Evolutionary conservation across 345 rosid species (phyloP), one percentile per base, ranked within the genome.

Genomic region (Gossypium thurberi): DNA sequence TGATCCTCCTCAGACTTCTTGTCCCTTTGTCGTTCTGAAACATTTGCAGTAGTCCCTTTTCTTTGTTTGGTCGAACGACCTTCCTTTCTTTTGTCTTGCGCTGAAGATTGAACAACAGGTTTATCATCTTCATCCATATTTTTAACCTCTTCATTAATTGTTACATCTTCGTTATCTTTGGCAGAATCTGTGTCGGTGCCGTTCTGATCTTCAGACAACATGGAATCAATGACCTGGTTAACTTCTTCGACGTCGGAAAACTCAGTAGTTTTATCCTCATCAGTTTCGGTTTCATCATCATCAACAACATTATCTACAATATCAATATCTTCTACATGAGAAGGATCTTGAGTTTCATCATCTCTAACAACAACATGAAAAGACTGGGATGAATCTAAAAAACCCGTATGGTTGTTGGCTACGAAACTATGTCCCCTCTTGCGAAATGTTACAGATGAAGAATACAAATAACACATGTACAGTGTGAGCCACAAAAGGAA

Each of bases 401-500:
- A 10, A 14, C 9, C 61, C 12, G 25, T 74, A 20, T 52, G 12
- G 52, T 78, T 75, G 65, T 70, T 75, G 60, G 50, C 75, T 51
- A 78, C 77, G 51, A 78, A 73, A 72, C 63, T 69, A 69, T 60
- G 76, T 13, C 79, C 80, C 50, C 55, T 79, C 62, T 78, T 70
- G 61, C 73, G 75, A 46, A 70, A 74, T 25, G 72, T 75, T 1
- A 77, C 65, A 46, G 85, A 77, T 2, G 89, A 86, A 69, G 72
- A 74, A 74, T 76, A 84, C 57, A 81, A 74, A 80, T 77, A 85
- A 72, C 86, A 1, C 58, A 53, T 53, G 58, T 53, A 80, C 78
- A 85, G 80, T 37, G 81, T 72, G 73, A 86, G 74, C 92, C 90
- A 86, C 2, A 83, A 76, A 70, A 84, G 63, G 65, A 79, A 82